Evolutionary conservation across 768 basidiomycete genomes (phyloP), one percentile per base, ranked within the genome.

Genomic region (Auriculariales sp.): DNA sequence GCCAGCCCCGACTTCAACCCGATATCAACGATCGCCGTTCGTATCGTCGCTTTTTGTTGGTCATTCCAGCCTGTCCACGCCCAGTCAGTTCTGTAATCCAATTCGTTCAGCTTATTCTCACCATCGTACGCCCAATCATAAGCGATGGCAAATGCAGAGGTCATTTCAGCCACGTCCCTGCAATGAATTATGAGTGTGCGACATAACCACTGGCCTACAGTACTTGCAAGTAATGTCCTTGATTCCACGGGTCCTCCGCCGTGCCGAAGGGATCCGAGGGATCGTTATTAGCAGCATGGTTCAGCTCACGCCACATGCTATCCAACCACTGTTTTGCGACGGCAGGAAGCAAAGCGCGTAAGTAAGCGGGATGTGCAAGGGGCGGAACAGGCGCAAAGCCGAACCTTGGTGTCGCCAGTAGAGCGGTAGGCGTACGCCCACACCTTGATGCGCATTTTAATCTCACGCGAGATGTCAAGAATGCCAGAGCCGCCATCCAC

Each of bases 101-200:
- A n/a, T n/a, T n/a, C n/a, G n/a, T n/a, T n/a, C n/a, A n/a, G n/a
- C n/a, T n/a, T n/a, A n/a, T n/a, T n/a, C n/a, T n/a, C n/a, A n/a
- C n/a, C n/a, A 49, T 91, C 83, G 63, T 95, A 82, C 28, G 98
- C 60, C 94, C 94, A 99, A 61, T 99, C 95, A 58, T 98, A 99
- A 1, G 83, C 94, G 54, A 92, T 84, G 27, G 75, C 95, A 59
- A 82, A 98, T 3, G 89, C 92, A 24, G 83, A 78, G 15, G 79
- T 79, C 55, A 95, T 72, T 64, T 97, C 94, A 14, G 82, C 93
- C n/a, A 77, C 69, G 62, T 94, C 94, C 39, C 97, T 80, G 77
- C 97, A 98, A n/a, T n/a, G n/a, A n/a, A n/a, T n/a, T n/a, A n/a
- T n/a, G n/a, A n/a, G n/a, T n/a, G n/a, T n/a, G n/a, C n/a, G n/a